phyloP scores from a whole-genome alignment of 1,284 basidiomycete species.

The Porogramme epimiltina region DNA sequence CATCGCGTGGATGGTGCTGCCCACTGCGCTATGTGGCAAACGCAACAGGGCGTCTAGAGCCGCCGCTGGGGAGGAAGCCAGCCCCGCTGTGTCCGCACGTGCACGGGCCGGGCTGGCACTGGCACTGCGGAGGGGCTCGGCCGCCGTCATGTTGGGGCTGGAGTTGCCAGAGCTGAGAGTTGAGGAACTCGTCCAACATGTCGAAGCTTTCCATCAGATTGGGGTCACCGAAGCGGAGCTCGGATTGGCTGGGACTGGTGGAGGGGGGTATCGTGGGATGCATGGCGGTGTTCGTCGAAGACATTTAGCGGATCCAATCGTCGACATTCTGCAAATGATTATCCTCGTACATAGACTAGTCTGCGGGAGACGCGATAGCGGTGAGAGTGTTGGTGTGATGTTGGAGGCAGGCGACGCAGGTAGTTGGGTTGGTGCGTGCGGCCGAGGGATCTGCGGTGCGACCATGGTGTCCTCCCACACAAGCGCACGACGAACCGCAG shows the following conservation, averaged over 20 bases:
- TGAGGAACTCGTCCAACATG: constrained; percentile 22
- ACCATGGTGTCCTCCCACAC: constrained; percentile 52
- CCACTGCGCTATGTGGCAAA: constrained; percentile 32
- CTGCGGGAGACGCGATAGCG: constrained; percentile 29
- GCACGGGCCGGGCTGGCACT: constrained; percentile 38
- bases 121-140: constrained; percentile 35
- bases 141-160: constrained; percentile 19
- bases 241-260: constrained; percentile 1
- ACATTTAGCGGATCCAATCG: constrained; percentile 50
- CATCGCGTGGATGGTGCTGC: neutral
- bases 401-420: constrained; percentile 59
- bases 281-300: constrained; percentile 8
- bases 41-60: constrained; percentile 23
- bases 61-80: constrained; percentile 29
- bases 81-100: constrained; percentile 35
- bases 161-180: neutral
- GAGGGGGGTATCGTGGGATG: constrained; percentile 5
- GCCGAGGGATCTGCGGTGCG: constrained; percentile 34
- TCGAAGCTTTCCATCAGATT: constrained; percentile 23
- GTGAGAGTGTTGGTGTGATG: constrained; percentile 47
- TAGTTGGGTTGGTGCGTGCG: constrained; percentile 45
- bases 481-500: constrained; percentile 55
- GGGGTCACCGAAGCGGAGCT: constrained; percentile 24
- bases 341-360: constrained; percentile 21
- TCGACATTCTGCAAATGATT: constrained; percentile 41